Percentiles rank a stretch among this genome's conserved stretches.
Evolutionary conservation across 1,284 basidiomycete species (phyloP).

Genomic region (Puccinia triticina): DNA sequence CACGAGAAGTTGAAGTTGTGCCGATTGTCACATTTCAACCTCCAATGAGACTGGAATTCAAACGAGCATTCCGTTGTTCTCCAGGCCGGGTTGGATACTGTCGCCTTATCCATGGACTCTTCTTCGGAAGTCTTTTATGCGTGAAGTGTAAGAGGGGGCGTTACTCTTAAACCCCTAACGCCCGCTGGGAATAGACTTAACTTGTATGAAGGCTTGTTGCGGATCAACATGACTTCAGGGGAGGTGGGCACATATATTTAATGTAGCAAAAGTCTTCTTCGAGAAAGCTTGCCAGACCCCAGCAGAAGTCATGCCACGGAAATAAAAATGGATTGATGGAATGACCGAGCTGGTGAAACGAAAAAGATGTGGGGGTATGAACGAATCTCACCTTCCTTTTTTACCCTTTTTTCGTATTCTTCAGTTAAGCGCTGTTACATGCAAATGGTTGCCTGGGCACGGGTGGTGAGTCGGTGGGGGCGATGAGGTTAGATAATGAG

Average conservation of each 20-base stretch:
- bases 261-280: not conserved
- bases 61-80: not conserved
- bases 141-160: not conserved
- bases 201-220: not conserved
- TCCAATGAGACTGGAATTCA: not conserved
- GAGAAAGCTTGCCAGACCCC: not conserved
- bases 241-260: not conserved
- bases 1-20: not conserved
- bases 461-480: not conserved
- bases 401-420: not conserved
- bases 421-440: not conserved
- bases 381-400: not conserved
- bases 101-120: no score
- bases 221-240: not conserved
- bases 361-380: not conserved
- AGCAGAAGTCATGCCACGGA: not conserved
- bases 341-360: not conserved
- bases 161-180: constrained; percentile 3
- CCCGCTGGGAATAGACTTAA: not conserved
- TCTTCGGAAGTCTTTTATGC: not conserved
- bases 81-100: not conserved
- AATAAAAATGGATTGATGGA: not conserved
- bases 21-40: not conserved
- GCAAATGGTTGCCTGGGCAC: not conserved
- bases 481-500: not conserved